These are phyloP conservation scores for Chaetomiaceae sp. DNA, from an alignment of 2,329 filamentous ascomycete species.

Conservation along the genomic window DNA sequence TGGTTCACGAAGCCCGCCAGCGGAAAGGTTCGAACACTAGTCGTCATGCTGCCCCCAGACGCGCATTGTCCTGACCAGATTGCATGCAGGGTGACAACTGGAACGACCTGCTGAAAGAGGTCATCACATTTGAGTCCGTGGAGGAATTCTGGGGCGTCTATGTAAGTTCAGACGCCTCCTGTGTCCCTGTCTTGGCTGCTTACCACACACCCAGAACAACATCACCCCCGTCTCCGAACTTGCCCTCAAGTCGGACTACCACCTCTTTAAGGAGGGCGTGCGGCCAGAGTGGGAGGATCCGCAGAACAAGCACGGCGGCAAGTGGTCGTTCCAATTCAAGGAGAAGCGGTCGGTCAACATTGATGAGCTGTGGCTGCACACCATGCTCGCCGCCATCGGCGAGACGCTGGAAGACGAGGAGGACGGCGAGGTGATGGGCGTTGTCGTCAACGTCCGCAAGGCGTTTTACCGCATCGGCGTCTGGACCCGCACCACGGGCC, in stretches of 20 bases:
- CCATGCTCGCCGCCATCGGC: slow-evolving; percentile 93
- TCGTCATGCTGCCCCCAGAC: background rate
- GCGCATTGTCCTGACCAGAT: slow-evolving; percentile 5
- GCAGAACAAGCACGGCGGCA: slow-evolving; percentile 98
- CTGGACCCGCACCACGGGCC: slow-evolving; percentile 93
- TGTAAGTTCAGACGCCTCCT: slow-evolving; percentile 52
- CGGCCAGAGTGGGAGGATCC: slow-evolving; percentile 97
- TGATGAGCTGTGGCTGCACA: slow-evolving; percentile 92
- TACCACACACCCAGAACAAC: slow-evolving; percentile 68
- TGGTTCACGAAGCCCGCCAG: slow-evolving; percentile 99
- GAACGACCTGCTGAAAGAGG: slow-evolving; percentile 96
- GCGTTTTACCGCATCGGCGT: slow-evolving; percentile 96
- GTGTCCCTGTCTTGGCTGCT: background rate
- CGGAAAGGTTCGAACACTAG: slow-evolving; percentile 64
- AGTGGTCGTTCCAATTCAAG: slow-evolving; percentile 98
- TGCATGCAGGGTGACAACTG: slow-evolving; percentile 85
- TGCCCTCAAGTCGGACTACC: slow-evolving; percentile 96
- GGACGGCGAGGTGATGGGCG: slow-evolving; percentile 97
- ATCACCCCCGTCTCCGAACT: slow-evolving; percentile 94
- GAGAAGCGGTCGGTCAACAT: slow-evolving; percentile 88
- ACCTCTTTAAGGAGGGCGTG: slow-evolving; percentile 96
- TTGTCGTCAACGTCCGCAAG: slow-evolving; percentile 97
- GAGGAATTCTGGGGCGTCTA: slow-evolving; percentile 99
- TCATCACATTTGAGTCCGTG: slow-evolving; percentile 96
- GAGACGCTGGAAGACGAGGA: slow-evolving; percentile 94